A percentile compares a stretch with the other conserved stretches of the same genome.
phyloP scores from a whole-genome alignment of 23 red algal species.

The Agarophyton chilense region DNA sequence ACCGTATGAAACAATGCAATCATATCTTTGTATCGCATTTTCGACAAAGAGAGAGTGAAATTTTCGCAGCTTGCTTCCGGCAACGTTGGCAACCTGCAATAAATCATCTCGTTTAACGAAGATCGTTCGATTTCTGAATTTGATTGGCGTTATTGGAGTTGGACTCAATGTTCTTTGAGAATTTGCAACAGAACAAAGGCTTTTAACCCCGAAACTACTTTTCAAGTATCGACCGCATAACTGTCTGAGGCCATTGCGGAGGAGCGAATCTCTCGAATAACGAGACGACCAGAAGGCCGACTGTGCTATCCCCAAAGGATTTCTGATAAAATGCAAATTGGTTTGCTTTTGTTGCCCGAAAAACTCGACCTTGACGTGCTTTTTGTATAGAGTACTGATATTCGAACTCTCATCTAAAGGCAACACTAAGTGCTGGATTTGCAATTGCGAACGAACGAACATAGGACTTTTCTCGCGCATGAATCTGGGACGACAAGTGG shows the following conservation, averaged over 20 bases:
- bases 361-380: no score
- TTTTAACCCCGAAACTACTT: neutral
- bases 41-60: conserved; percentile 27
- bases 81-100: conserved; percentile 5
- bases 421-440: no score
- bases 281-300: neutral
- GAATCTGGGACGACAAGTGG: no score
- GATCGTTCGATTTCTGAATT: conserved; percentile 53
- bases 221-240: neutral
- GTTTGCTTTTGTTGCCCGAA: neutral
- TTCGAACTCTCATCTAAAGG: no score
- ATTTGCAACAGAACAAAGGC: neutral
- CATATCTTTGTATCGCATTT: neutral
- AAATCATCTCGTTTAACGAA: conserved; percentile 64
- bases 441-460: no score
- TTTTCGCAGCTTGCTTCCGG: conserved; percentile 72
- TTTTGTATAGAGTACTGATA: no score
- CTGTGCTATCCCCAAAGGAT: neutral
- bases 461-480: no score
- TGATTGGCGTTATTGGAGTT: conserved; percentile 44
- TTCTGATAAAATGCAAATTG: neutral
- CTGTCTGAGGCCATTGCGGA: neutral
- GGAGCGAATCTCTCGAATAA: no score
- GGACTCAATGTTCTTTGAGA: neutral
- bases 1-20: conserved; percentile 59